Conservation (phyloP, 2,329 filamentous ascomycete genomes). For the Talaromyces sp. region DNA sequence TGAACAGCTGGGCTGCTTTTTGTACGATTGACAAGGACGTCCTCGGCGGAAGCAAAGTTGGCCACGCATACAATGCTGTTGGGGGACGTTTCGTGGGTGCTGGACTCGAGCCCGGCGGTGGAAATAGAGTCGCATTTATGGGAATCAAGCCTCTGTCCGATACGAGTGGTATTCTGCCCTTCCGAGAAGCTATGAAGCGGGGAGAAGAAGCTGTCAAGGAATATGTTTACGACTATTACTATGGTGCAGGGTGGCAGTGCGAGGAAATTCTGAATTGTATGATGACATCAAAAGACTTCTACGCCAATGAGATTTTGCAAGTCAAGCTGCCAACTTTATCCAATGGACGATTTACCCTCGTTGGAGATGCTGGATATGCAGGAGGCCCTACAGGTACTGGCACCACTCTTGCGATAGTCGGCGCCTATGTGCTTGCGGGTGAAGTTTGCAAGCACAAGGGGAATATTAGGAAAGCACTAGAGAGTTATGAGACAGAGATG, state of each 20-base stretch:
- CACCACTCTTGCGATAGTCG: constrained; percentile 37
- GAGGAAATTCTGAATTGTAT: constrained; percentile 33
- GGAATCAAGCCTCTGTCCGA: constrained; percentile 28
- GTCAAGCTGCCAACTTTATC: constrained; percentile 34
- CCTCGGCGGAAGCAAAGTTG: constrained; percentile 41
- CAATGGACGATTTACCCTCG: constrained; percentile 38
- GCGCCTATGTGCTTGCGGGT: constrained; percentile 59
- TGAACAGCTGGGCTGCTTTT: constrained; percentile 47
- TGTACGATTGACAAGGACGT: constrained; percentile 47
- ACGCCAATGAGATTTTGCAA: constrained; percentile 37
- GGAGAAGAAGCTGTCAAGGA: constrained; percentile 40
- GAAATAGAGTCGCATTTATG: constrained; percentile 40
- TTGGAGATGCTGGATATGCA: constrained; percentile 44
- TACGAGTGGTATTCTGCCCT: constrained; percentile 25
- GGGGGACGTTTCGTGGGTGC: constrained; percentile 45
- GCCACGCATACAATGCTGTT: constrained; percentile 39
- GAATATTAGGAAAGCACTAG: constrained; percentile 38
- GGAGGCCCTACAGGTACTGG: constrained; percentile 35
- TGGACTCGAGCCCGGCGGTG: constrained; percentile 36
- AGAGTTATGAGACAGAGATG: constrained; percentile 42
- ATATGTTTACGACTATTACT: constrained; percentile 29
- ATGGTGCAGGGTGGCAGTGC: constrained; percentile 37
- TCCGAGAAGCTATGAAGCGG: constrained; percentile 44
- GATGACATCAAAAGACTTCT: constrained; percentile 38
- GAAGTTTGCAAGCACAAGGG: constrained; percentile 36